phyloP scores from a whole-genome alignment of 805 yeast species.

The Candida pseudofarinosa region DNA sequence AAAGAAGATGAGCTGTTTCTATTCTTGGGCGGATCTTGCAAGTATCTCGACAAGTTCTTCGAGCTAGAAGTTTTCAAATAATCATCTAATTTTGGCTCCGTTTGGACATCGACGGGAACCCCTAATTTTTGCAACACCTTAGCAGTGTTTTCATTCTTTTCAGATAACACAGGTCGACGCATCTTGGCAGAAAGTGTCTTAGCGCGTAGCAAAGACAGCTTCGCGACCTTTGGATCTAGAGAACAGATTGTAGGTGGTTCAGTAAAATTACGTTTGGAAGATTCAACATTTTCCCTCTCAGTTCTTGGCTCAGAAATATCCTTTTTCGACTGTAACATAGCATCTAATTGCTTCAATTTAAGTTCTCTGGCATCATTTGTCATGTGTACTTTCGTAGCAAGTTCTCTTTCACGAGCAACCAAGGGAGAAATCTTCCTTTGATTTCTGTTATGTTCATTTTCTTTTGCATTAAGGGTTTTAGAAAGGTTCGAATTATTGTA shows the following conservation, averaged over 20 bases:
- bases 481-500: neutral
- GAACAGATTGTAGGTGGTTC: constrained; percentile 23
- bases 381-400: constrained; percentile 17
- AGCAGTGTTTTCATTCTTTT: constrained; percentile 21
- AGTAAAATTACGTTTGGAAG: constrained; percentile 21
- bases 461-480: neutral
- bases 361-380: constrained; percentile 19
- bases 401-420: constrained; percentile 14
- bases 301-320: constrained; percentile 1
- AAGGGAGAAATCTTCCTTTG: constrained; percentile 1
- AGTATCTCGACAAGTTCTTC: constrained; percentile 22
- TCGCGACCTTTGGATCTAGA: constrained; percentile 34
- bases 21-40: constrained; percentile 8
- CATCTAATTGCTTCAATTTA: constrained; percentile 13
- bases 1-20: constrained; percentile 15
- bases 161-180: constrained; percentile 10
- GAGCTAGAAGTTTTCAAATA: constrained; percentile 37
- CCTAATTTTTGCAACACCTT: constrained; percentile 36
- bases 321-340: constrained; percentile 8
- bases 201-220: constrained; percentile 31
- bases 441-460: neutral
- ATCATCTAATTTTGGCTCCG: constrained; percentile 12
- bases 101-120: constrained; percentile 20
- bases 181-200: constrained; percentile 27
- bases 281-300: constrained; percentile 17